These are phyloP conservation scores for Dunaliella primolecta DNA, from an alignment of 139 green algal genomes.

Conservation along the genomic window DNA sequence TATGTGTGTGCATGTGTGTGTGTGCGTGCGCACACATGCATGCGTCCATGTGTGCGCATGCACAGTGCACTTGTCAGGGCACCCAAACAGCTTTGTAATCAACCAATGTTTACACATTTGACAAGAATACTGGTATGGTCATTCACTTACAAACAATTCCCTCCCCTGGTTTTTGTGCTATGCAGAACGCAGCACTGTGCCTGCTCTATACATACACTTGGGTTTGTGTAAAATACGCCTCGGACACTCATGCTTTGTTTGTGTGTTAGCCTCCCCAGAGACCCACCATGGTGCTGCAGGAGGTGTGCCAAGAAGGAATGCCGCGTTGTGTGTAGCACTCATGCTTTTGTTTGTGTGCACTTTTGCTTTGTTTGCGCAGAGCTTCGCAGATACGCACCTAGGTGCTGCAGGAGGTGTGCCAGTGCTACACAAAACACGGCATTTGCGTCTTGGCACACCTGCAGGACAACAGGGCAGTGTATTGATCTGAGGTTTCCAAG, in stretches of 20 bases:
- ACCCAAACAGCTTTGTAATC: too few relatives aligned
- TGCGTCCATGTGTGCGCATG: neutral
- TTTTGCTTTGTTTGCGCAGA: neutral
- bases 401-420: neutral
- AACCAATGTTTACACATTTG: too few relatives aligned
- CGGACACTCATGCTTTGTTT: too few relatives aligned
- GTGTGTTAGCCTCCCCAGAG: neutral
- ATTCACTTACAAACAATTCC: too few relatives aligned
- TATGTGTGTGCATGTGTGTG: neutral
- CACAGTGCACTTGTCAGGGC: too few relatives aligned
- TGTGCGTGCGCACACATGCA: neutral
- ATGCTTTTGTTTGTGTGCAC: neutral
- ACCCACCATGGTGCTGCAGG: neutral
- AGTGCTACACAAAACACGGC: neutral
- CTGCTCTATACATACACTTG: neutral
- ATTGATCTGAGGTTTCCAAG: too few relatives aligned
- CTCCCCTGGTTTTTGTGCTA: too few relatives aligned
- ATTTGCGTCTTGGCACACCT: constrained; percentile 4
- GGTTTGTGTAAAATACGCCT: neutral
- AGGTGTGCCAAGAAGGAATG: neutral
- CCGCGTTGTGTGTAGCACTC: neutral
- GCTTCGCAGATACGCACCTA: neutral
- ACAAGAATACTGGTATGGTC: too few relatives aligned
- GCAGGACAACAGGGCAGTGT: too few relatives aligned
- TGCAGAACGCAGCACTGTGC: neutral